A percentile compares a stretch with the other conserved stretches of the same genome.
Evolutionary conservation across 108 stramenopile species (phyloP).

Genomic region (Nitzschia sp.): DNA sequence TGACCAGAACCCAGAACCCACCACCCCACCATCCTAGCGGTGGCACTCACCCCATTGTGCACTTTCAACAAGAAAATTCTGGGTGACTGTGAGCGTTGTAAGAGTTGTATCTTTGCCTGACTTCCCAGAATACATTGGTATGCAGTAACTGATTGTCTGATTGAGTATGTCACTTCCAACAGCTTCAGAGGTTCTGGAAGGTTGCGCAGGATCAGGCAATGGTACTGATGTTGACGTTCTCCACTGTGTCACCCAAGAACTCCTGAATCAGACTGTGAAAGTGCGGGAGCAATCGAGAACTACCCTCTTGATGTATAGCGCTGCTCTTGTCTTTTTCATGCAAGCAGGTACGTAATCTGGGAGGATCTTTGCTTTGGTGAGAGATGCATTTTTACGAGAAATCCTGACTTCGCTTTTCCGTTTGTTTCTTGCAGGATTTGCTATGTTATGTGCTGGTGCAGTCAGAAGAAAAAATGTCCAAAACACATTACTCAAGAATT

Average conservation of each 20-base stretch:
- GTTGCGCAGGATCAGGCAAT: slow-evolving; percentile 12
- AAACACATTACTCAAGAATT: slow-evolving; percentile 89
- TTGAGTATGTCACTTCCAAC: slow-evolving; percentile 2
- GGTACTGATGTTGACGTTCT: slow-evolving; percentile 4
- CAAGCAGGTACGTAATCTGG: slow-evolving; percentile 46
- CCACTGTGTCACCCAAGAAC: slow-evolving; percentile 26
- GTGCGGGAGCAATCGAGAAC: slow-evolving; percentile 32
- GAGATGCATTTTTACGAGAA: not conserved
- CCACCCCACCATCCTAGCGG: too few relatives aligned
- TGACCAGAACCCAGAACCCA: too few relatives aligned
- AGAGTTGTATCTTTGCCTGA: too few relatives aligned
- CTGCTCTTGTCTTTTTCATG: slow-evolving; percentile 87
- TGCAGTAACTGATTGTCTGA: too few relatives aligned
- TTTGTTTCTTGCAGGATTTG: slow-evolving; percentile 70
- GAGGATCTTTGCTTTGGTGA: slow-evolving; percentile 18
- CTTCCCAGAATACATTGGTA: too few relatives aligned
- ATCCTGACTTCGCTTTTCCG: slow-evolving; percentile 53
- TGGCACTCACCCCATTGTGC: too few relatives aligned
- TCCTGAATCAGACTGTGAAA: slow-evolving; percentile 14
- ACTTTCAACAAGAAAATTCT: too few relatives aligned
- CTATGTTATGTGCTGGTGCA: slow-evolving; percentile 85
- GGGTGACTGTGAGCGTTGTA: too few relatives aligned
- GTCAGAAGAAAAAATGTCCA: slow-evolving; percentile 82
- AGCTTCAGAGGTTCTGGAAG: slow-evolving; percentile 5
- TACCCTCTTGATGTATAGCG: slow-evolving; percentile 68